Evolutionary conservation across 148 eudicot species (phyloP), one percentile per base, ranked within the genome.

Genomic region (Camellia granthamiana): DNA sequence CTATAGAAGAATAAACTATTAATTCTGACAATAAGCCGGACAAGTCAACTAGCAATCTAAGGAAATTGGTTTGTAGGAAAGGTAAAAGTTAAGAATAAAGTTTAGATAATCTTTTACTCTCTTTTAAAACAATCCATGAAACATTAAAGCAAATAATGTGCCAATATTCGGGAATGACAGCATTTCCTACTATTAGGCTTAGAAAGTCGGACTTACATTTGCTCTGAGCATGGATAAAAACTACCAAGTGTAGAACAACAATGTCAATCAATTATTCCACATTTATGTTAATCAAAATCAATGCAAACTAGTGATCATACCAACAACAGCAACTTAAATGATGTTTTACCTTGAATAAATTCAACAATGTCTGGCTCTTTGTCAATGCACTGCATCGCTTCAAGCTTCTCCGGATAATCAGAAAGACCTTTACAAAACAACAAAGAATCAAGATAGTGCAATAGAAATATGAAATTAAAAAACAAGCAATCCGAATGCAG

Each of bases 341-440:
- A 46, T 18, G 61, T 51, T 49, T n/a, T 38, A 90, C 97, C 97
- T 91, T 91, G 83, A 92, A 92, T 84, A 96, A 84, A 88, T 91
- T 92, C 71, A 89, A 87, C 71, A 96, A 84, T 38, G 99, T 96
- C 84, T 96, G 98, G 85, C 83, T 92, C 87, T 90, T 96, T 77
- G 99, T 96, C 91, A 96, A 83, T 63, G 98, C 99, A 67, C 97
- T 91, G 90, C 99, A 96, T 75, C 99, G 90, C 87, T 96, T 96
- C 81, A 96, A 83, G 88, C 92, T 96, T 84, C 98, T 89, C 80
- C 99, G 90, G 81, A 96, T 96, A 66, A 96, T 96, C 81, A 93
- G 82, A 88, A 96, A 93, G 66, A 88, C 92, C 99, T 95, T 77
- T 77, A 88, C 9, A 74, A 82, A 80, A 79, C 51, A 78, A 64